These are phyloP conservation scores for Starmerella asiatica DNA, from an alignment of 805 yeast genomes.

Conservation along the genomic window DNA sequence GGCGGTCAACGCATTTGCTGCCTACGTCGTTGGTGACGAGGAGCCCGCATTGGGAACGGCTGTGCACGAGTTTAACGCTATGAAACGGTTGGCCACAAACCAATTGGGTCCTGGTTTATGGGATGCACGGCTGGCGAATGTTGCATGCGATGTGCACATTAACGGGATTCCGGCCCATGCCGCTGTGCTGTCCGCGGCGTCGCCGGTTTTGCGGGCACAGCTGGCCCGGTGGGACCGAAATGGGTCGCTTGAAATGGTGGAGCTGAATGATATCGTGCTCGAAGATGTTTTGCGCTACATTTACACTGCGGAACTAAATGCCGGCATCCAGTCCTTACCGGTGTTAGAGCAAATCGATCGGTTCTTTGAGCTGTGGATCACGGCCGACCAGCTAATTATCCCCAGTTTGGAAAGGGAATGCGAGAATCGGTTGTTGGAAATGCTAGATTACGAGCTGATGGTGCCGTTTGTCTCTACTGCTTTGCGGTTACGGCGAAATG, in stretches of 20 bases:
- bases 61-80: constrained; percentile 14
- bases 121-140: constrained; percentile 6
- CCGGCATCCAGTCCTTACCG: not conserved
- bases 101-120: constrained; percentile 14
- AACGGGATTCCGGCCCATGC: constrained; percentile 2
- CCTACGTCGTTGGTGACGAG: not conserved
- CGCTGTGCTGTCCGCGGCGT: constrained; percentile 6
- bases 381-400: constrained; percentile 19
- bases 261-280: not conserved
- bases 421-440: constrained; percentile 15
- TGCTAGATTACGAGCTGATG: constrained; percentile 12
- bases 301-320: constrained; percentile 9
- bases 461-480: constrained; percentile 5
- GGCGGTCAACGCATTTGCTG: constrained; percentile 13
- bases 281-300: constrained; percentile 11
- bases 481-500: not conserved
- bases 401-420: constrained; percentile 9
- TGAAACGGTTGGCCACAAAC: constrained; percentile 10
- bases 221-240: constrained; percentile 9
- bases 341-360: constrained; percentile 1
- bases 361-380: constrained; percentile 16
- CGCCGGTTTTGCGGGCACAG: constrained; percentile 15
- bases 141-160: constrained; percentile 15
- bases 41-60: not conserved
- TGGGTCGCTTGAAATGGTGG: not conserved